phyloP scores from a whole-genome alignment of 129 eudicot genomes.

The Chrysanthemum seticuspe region DNA sequence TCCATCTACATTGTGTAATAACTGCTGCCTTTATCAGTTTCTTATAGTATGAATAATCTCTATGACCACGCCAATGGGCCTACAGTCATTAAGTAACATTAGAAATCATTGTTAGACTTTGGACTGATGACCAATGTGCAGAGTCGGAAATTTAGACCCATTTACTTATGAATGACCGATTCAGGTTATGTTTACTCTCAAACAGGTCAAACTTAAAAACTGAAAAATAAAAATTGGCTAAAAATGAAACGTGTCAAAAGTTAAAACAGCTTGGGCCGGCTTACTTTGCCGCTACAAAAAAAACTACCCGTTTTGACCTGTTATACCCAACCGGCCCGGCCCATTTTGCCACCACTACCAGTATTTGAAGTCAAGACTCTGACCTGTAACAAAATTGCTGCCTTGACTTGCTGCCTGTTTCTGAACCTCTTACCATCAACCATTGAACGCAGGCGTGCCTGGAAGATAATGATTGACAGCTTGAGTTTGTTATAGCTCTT shows the following conservation, averaged over 20 bases:
- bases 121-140: constrained; percentile 9
- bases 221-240: background rate
- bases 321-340: background rate
- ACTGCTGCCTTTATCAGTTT: constrained; percentile 67
- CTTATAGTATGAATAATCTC: constrained; percentile 54
- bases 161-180: constrained; percentile 6
- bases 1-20: constrained; percentile 92
- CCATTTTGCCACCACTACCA: constrained; percentile 24
- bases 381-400: constrained; percentile 73
- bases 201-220: background rate
- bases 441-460: constrained; percentile 71
- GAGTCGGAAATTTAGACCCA: constrained; percentile 2
- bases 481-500: constrained; percentile 48
- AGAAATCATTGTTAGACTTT: constrained; percentile 8
- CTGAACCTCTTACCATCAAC: constrained; percentile 66
- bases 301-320: background rate
- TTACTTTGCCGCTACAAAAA: no score
- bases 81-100: constrained; percentile 34
- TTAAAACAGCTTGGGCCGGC: no score
- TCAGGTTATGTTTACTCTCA: constrained; percentile 1
- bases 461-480: constrained; percentile 55
- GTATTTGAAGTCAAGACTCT: constrained; percentile 19
- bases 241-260: background rate
- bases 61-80: constrained; percentile 87
- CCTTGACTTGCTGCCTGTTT: constrained; percentile 57